A percentile compares a stretch with the other conserved stretches of the same genome.
Evolutionary conservation across 176 grass and related monocot genomes (phyloP).

Genomic region (Urochloa ruziziensis): DNA sequence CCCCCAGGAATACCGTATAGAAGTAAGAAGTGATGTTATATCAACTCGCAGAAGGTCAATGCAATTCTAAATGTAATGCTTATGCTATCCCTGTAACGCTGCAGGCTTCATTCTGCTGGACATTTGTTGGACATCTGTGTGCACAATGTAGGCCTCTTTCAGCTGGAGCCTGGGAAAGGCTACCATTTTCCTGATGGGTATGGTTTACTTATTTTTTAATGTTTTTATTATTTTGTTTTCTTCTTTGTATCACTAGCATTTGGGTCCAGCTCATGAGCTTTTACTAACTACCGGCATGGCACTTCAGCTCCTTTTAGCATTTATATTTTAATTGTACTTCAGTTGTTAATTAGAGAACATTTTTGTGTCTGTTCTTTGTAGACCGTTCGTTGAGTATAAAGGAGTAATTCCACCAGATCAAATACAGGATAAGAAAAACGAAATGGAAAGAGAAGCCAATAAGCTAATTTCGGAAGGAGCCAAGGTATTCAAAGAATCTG

Average conservation of each 20-base stretch:
- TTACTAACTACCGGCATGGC: neutral
- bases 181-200: conserved; percentile 96
- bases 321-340: conserved; percentile 16
- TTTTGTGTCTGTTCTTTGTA: conserved; percentile 10
- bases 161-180: conserved; percentile 70
- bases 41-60: neutral
- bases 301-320: neutral
- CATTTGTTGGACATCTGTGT: conserved; percentile 90
- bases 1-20: neutral
- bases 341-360: neutral
- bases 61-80: neutral
- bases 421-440: conserved; percentile 50
- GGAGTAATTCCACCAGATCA: conserved; percentile 59
- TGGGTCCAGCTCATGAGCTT: neutral
- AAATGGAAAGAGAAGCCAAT: conserved; percentile 75
- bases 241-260: neutral
- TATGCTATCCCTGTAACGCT: neutral
- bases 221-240: neutral
- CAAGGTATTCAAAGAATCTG: conserved; percentile 43
- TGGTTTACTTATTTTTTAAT: neutral
- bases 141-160: conserved; percentile 47
- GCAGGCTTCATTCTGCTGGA: conserved; percentile 89
- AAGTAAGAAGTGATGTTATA: neutral
- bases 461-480: conserved; percentile 62
- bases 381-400: conserved; percentile 81